Evolutionary conservation across 2,329 filamentous ascomycete genomes (phyloP), one percentile per base, ranked within the genome.

Genomic region (Corinectria fuckeliana): DNA sequence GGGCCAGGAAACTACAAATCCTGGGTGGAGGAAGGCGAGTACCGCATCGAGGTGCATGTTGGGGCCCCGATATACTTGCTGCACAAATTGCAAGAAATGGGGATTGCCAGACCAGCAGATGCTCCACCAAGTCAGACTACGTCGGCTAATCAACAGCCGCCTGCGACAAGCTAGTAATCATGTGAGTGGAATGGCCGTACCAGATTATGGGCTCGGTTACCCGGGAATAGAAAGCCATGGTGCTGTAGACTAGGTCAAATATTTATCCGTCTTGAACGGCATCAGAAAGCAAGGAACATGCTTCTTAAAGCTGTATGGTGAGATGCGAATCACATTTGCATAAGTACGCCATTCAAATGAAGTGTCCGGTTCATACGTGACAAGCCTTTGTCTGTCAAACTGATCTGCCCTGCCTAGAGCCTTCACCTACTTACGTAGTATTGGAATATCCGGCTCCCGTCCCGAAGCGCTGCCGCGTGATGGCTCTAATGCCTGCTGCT

Each of bases 401-500:
- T n/a, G n/a, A n/a, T n/a, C n/a, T n/a, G n/a, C n/a, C n/a, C n/a
- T n/a, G n/a, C n/a, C n/a, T n/a, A n/a, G n/a, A n/a, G n/a, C n/a
- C n/a, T n/a, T n/a, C n/a, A n/a, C n/a, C n/a, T n/a, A n/a, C n/a
- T n/a, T n/a, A n/a, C n/a, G n/a, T n/a, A n/a, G n/a, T n/a, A n/a
- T n/a, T n/a, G n/a, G n/a, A n/a, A n/a, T n/a, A n/a, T n/a, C n/a
- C n/a, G 26, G 44, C 28, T 53, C 42, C 49, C 56, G 42, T n/a
- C n/a, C n/a, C n/a, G n/a, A n/a, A n/a, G n/a, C 34, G 52, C 7
- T 25, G 48, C 61, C 58, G 61, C 58, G 58, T 34, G 32, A 14
- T 16, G n/a, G 32, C 32, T 34, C 32, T 16, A 1, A 36, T 36
- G 32, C 32, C 10, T 32, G 13, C 30, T 32, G 50, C 56, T 45